phyloP scores from a whole-genome alignment of 331 rosid species.

The Arachis monticola region DNA sequence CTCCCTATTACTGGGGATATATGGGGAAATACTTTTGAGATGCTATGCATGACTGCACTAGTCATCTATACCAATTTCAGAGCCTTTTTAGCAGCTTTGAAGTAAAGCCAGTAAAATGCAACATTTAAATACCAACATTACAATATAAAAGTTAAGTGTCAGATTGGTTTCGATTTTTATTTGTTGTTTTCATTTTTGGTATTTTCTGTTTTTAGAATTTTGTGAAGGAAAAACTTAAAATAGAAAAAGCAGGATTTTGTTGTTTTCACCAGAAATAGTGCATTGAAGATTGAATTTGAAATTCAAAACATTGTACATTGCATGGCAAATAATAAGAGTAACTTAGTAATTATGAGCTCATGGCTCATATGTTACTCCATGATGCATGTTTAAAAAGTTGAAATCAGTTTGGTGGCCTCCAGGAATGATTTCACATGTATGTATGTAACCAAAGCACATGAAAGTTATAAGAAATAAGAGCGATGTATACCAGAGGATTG shows the following conservation, averaged over 20 bases:
- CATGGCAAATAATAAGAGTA: no score
- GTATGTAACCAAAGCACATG: not conserved
- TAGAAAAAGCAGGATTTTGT: not conserved
- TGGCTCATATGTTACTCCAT: no score
- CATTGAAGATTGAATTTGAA: not conserved
- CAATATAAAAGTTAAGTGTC: conserved; percentile 1
- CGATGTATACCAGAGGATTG: conserved; percentile 25
- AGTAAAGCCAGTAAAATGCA: conserved; percentile 16
- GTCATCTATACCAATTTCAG: conserved; percentile 1
- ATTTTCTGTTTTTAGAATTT: no score
- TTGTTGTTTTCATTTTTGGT: not conserved
- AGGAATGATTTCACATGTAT: no score
- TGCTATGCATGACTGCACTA: not conserved
- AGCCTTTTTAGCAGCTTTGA: not conserved
- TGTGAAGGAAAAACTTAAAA: no score
- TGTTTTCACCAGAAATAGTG: no score
- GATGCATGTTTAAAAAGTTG: no score
- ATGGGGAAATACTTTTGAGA: conserved; percentile 20
- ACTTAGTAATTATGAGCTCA: no score
- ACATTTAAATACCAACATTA: not conserved
- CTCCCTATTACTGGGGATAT: not conserved
- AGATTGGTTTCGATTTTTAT: no score
- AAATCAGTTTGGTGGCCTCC: no score
- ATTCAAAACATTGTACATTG: not conserved
- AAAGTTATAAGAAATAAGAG: conserved; percentile 14